phyloP scores from a whole-genome alignment of 1,284 basidiomycete genomes.

The Inonotus hispidus region DNA sequence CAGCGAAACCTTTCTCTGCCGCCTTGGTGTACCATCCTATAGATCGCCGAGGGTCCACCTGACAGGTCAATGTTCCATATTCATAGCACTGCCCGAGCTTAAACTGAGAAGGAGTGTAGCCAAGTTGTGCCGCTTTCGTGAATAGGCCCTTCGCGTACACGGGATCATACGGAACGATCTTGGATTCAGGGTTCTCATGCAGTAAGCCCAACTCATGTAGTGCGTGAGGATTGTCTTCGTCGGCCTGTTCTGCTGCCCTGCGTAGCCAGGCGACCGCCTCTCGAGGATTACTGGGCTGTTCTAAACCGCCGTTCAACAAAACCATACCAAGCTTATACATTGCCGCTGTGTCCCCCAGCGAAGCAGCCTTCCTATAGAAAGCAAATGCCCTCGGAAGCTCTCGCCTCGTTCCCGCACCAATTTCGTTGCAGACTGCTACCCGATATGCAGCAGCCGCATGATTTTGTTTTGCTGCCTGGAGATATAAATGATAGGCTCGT shows the following conservation, averaged over 20 bases:
- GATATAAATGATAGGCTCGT: constrained; percentile 96
- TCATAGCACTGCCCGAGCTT: constrained; percentile 95
- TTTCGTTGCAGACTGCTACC: constrained; percentile 98
- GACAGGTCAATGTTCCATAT: constrained; percentile 85
- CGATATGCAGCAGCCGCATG: constrained; percentile 94
- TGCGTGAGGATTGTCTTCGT: constrained; percentile 98
- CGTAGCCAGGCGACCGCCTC: constrained; percentile 96
- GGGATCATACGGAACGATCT: constrained; percentile 68
- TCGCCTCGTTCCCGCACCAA: constrained; percentile 94
- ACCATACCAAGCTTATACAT: constrained; percentile 99
- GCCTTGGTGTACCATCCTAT: constrained; percentile 99
- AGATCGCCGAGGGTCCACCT: constrained; percentile 86
- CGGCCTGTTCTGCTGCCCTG: constrained; percentile 93
- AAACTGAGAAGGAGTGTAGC: constrained; percentile 92
- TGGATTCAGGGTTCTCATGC: constrained; percentile 72
- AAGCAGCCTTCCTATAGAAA: constrained; percentile 96
- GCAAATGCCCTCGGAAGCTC: constrained; percentile 87
- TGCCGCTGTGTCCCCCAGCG: constrained; percentile 92
- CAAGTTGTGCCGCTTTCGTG: constrained; percentile 89
- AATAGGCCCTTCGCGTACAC: constrained; percentile 83
- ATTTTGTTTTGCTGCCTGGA: constrained; percentile 97
- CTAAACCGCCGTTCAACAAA: constrained; percentile 79
- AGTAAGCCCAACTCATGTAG: constrained; percentile 94
- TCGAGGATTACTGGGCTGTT: constrained; percentile 80
- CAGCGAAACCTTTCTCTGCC: constrained; percentile 90